Base-by-base conservation (phyloP, 441 rosid species). In the Lepidium campestre region DNA sequence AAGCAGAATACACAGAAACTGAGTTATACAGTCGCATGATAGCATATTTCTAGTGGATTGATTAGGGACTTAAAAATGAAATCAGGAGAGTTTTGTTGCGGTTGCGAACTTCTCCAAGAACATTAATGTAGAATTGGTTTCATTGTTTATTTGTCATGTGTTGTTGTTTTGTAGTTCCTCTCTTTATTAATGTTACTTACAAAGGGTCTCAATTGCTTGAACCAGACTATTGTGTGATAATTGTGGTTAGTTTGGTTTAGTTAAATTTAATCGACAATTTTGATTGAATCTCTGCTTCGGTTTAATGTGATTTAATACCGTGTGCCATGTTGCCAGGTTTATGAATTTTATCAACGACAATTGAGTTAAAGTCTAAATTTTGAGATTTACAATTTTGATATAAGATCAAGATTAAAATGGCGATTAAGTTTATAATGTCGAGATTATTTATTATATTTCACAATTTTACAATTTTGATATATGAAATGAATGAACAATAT, bases 1-100 rank as follows among this genome's bases (percentile, higher is more conserved):
- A 75, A 86, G 85, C 72, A 94, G 83, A 78, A 85, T 88, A 71
- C 99, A 89, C 80, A 83, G 84, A 78, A 93, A 81, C 75, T 93
- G 56, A 73, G 49, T 27, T 64, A 62, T 25, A 18, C n/a, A 22
- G 10, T 35, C 3, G 10, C 57, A 50, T 23, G 22, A 41, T 41
- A 25, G 12, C 19, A 36, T 44, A 45, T 65, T 57, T 35, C 49
- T 3, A 61, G 55, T 61, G 20, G 59, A 70, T 40, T 34, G 29
- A 48, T 22, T 48, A 57, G 23, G 59, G 65, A 39, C 31, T 37
- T 29, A 35, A 15, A 31, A 29, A 63, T 37, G 64, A 27, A 55
- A 10, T 57, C 31, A 15, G 17, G 37, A 35, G 54, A 62, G 49
- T 45, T 54, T 54, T 54, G 65, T 56, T 63, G 45, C 39, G 37